phyloP scores from a whole-genome alignment of 2,329 filamentous ascomycete genomes.

The Penicillium italicum region DNA sequence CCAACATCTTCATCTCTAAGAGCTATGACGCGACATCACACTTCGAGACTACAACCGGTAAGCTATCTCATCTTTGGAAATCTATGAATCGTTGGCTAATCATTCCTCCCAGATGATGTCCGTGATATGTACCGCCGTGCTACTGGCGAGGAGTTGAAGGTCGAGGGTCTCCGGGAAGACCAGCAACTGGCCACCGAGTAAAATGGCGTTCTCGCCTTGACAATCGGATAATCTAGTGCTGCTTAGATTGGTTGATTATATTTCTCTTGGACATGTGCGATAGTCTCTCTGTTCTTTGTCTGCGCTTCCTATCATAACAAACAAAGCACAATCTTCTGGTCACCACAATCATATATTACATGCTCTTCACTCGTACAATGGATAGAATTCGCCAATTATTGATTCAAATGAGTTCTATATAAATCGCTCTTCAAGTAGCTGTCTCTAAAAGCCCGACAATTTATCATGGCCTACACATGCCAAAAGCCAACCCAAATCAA shows the following conservation, averaged over 20 bases:
- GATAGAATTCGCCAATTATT: not conserved
- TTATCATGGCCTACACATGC: not conserved
- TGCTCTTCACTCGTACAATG: not conserved
- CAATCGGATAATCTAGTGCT: constrained; percentile 27
- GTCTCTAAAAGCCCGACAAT: not conserved
- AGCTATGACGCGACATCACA: constrained; percentile 97
- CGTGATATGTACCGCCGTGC: constrained; percentile 86
- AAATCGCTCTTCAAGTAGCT: not conserved
- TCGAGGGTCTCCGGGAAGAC: constrained; percentile 80
- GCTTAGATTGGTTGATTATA: constrained; percentile 30
- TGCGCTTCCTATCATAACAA: constrained; percentile 8
- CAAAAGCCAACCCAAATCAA: constrained; percentile 8
- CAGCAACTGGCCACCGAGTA: constrained; percentile 42
- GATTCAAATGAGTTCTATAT: constrained; percentile 8
- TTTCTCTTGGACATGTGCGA: constrained; percentile 28
- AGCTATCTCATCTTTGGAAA: constrained; percentile 13
- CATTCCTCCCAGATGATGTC: constrained; percentile 68
- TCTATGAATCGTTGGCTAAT: constrained; percentile 3
- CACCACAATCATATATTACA: constrained; percentile 1
- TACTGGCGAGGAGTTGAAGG: constrained; percentile 78
- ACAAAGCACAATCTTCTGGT: constrained; percentile 16
- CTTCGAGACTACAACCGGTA: constrained; percentile 82
- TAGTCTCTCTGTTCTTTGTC: constrained; percentile 17
- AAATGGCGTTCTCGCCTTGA: constrained; percentile 10
- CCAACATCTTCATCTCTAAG: constrained; percentile 97